Evolutionary conservation across 2,329 filamentous ascomycete genomes (phyloP), one percentile per base, ranked within the genome.

Genomic region (Trichoderma lentiforme): DNA sequence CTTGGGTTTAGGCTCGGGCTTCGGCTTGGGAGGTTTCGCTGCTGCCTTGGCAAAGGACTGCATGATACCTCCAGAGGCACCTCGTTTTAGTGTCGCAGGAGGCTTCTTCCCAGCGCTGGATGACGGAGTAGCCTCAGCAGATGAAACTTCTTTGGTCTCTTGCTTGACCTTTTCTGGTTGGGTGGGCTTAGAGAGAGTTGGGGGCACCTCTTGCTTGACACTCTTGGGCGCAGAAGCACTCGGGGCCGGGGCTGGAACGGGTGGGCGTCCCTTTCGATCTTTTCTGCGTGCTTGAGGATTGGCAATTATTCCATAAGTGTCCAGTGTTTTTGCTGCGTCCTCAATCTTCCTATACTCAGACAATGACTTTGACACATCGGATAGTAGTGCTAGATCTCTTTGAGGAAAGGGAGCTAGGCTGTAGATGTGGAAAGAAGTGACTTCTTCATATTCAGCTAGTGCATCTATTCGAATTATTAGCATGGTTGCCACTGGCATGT

Each of bases 391-490:
- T 21, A 96, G 82, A 77, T 95, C 87, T 79, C 84, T 91, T 18
- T 94, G 84, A 1, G 90, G 87, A 47, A 89, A 87, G 1, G 92
- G 87, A 56, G 93, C 90, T 21, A 98, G 79, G 77, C 94, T 97
- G 83, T 98, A 98, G 57, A 98, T 84, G 76, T 98, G 94, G 73
- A 97, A 91, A 0, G 93, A 92, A 0, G 86, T 87, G 69, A 97
- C 89, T n/a, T 89, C 84, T 63, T 92, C 86, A 75, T 95, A 97
- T 18, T 88, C 86, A 15, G 85, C 83, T 71, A 94, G 89, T 1
- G 88, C 84, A 74, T 88, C 93, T 95, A 72, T 30, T 21, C 15
- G 5, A 53, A 24, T 14, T 53, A 26, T 67, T 51, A 70, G 39
- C 26, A 53, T 69, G 14, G 3, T 12, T 24, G 14, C 4, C 15